phyloP scores from a whole-genome alignment of 2,329 filamentous ascomycete species.

The Ophiosphaerella korrae region DNA sequence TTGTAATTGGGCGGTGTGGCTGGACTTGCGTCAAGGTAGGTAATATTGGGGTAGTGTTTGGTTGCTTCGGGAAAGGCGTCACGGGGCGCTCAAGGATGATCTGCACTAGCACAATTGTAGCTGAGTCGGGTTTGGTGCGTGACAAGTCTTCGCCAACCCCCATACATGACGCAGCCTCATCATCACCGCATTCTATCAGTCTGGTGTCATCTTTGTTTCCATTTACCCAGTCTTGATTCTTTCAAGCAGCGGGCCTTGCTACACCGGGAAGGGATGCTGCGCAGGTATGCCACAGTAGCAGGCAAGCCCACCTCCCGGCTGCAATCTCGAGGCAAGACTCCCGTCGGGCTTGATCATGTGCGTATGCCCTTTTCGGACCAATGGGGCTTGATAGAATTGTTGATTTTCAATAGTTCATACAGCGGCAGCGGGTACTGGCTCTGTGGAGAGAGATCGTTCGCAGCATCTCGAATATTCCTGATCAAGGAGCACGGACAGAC shows the following conservation, averaged over 20 bases:
- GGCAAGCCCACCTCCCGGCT: slow-evolving; percentile 35
- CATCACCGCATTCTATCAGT: slow-evolving; percentile 3
- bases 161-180: slow-evolving; percentile 15
- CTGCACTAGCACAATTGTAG: slow-evolving; percentile 10
- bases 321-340: slow-evolving; percentile 36
- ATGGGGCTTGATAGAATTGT: not conserved
- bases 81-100: slow-evolving; percentile 15
- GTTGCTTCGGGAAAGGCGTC: slow-evolving; percentile 9
- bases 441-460: slow-evolving; percentile 56
- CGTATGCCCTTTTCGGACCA: not conserved
- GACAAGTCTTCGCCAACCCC: slow-evolving; percentile 22
- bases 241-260: not conserved
- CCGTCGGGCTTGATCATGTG: slow-evolving; percentile 42
- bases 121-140: slow-evolving; percentile 10
- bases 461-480: slow-evolving; percentile 43
- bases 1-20: too few species aligned
- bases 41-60: not conserved
- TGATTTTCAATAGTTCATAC: slow-evolving; percentile 53
- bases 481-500: slow-evolving; percentile 43
- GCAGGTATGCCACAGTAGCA: slow-evolving; percentile 42
- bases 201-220: not conserved
- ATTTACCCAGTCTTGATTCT: not conserved
- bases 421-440: slow-evolving; percentile 53
- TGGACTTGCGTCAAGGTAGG: not conserved
- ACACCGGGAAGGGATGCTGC: slow-evolving; percentile 28